phyloP scores from a whole-genome alignment of 2,329 filamentous ascomycete species.

The Pseudogymnoascus sp. region DNA sequence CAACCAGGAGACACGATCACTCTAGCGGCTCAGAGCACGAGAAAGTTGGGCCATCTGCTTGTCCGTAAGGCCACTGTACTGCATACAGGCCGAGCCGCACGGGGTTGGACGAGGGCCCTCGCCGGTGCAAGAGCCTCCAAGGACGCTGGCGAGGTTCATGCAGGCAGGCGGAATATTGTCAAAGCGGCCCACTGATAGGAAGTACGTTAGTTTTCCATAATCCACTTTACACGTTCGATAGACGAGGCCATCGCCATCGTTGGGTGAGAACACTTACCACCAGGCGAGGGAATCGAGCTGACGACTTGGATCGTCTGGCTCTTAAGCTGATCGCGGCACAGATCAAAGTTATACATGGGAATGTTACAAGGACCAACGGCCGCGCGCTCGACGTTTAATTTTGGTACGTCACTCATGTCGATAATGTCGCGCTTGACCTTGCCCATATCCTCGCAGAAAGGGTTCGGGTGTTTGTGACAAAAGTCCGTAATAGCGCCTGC shows the following conservation, averaged over 20 bases:
- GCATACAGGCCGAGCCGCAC: neutral
- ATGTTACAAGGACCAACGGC: neutral
- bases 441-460: neutral
- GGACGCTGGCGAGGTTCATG: neutral
- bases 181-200: neutral
- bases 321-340: neutral
- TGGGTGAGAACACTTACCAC: neutral
- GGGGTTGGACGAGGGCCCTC: neutral
- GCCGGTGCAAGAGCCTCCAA: neutral
- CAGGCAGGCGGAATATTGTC: neutral
- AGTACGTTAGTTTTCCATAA: neutral
- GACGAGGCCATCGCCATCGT: neutral
- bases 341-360: neutral
- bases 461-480: neutral
- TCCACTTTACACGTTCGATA: neutral
- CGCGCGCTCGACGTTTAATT: neutral
- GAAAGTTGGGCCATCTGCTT: neutral
- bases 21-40: neutral
- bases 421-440: neutral
- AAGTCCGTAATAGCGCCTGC: neutral
- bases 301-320: neutral
- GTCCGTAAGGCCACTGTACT: neutral
- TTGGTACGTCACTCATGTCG: neutral
- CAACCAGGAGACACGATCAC: neutral
- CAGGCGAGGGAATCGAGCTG: neutral